Base-by-base conservation (phyloP, 768 basidiomycete species). In the Suillus hirtellus region DNA sequence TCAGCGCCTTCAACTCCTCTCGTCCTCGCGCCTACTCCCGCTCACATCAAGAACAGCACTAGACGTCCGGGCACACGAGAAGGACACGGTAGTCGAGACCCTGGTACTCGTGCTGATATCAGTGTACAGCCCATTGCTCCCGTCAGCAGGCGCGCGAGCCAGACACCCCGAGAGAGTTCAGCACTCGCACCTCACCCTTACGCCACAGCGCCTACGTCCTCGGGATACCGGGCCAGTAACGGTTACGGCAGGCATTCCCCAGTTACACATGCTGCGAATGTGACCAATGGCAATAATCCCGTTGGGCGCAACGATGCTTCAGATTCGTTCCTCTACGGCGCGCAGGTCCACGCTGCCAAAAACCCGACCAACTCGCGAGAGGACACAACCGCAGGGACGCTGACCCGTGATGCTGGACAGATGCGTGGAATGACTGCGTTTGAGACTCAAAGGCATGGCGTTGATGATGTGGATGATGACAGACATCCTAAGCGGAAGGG, bases 81-180 rank as follows among this genome's bases (percentile, higher is more conserved):
- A 54, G 79, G 77, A 50, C 80, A 82, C 35, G 77, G 77, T 11
- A 70, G 80, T 2, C 82, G 87, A 52, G 86, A 85, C 61, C 81
- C 85, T 55, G 54, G 67, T 42, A 72, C 72, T 34, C 77, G 79
- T 21, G 82, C 81, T 54, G 78, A 83, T 59, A 66, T 67, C 58
- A 89, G 88, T 67, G 86, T 85, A 11, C 90, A 90, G 70, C 84
- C 88, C 8, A 75, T 89, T n/a, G 80, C 85, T 17, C 85, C 91
- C 15, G 79, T 81, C 9, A 86, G 86, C 69, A 83, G 90, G 59
- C 85, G 91, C 44, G 82, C 82, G 3, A 91, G 90, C 70, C 88
- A 89, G 70, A 85, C 84, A 59, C 84, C 83, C 60, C 78, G 82
- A 60, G 82, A 84, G 38, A 69, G 71, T 19, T 78, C 72, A 37